Evolutionary conservation across 805 yeast species (phyloP), one percentile per base, ranked within the genome.

Genomic region (Candida palmyrensis): DNA sequence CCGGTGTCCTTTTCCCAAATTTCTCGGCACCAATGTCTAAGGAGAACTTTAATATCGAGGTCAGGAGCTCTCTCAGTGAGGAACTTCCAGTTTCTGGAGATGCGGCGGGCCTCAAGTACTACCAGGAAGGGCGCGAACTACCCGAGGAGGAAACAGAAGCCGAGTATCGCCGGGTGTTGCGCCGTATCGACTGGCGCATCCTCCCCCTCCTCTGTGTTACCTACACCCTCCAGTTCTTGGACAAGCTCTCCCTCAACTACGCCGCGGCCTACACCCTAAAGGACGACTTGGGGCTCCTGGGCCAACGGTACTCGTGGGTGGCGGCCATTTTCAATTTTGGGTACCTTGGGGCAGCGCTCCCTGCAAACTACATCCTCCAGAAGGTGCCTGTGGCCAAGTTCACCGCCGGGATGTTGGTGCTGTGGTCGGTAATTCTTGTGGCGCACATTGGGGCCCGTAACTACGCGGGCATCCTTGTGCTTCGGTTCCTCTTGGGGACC

Each of bases 101-200:
- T n/a, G 46, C 47, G 16, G 38, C 47, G 1, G 59, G 58, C 3
- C 39, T 54, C 17, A 53, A 49, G 6, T 41, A 47, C 15, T 51
- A 50, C 38, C 57, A 56, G 19, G 38, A 50, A 12, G 53, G 54
- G 2, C 47, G 53, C 32, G 54, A 54, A n/a, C n/a, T 7, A 43
- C 60, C 16, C 42, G 54, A 16, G 43, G 45, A 4, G 62, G 49
- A 25, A 67, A 62, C 40, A 15, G 47, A 43, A 7, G 29, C 35
- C 2, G 49, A 43, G 16, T 42, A 53, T 17, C 40, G 38, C 18
- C 36, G 44, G 14, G 45, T 62, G 29, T 45, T 56, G 25, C 44
- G 61, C 31, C 64, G 59, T 40, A 40, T 65, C 14, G 70, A 66
- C 43, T 35, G 30, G 32, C 45, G 55, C 30, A 38, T 65, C 38